Evolutionary conservation across 2,329 filamentous ascomycete genomes (phyloP).

Genomic region (Phyllosticta paracitricarpa): DNA sequence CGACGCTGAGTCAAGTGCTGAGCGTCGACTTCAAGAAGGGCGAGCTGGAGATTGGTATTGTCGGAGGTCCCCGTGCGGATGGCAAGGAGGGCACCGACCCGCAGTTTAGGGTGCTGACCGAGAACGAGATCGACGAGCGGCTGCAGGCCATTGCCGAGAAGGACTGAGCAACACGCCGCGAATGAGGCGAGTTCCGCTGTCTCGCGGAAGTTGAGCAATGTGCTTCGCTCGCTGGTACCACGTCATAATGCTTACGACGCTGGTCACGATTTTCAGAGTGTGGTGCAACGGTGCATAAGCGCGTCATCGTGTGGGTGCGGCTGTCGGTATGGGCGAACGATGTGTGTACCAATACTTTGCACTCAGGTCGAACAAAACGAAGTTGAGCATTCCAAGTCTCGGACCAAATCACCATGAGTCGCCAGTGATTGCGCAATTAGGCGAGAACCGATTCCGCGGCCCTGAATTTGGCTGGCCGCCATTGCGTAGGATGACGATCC

Average conservation of each 20-base stretch:
- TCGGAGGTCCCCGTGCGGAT: slow-evolving; percentile 74
- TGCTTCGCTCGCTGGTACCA: background rate
- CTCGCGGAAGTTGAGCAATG: background rate
- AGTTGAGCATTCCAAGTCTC: background rate
- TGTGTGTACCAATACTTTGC: background rate
- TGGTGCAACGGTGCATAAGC: slow-evolving; percentile 19
- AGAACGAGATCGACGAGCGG: slow-evolving; percentile 97
- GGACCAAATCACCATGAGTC: background rate
- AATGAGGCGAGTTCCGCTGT: background rate
- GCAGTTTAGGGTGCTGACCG: slow-evolving; percentile 78
- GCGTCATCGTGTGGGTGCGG: slow-evolving; percentile 13
- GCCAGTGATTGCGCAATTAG: background rate
- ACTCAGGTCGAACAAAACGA: background rate
- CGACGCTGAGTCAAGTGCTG: slow-evolving; percentile 86
- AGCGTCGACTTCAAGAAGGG: slow-evolving; percentile 99
- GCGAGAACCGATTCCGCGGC: background rate
- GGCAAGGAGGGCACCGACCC: slow-evolving; percentile 73
- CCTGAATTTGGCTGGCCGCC: background rate
- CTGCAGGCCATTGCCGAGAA: slow-evolving; percentile 98
- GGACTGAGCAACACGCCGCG: slow-evolving; percentile 53
- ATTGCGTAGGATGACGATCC: background rate
- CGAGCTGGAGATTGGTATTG: slow-evolving; percentile 95
- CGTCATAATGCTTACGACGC: background rate
- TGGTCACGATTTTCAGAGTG: slow-evolving; percentile 1
- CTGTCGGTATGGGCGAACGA: background rate